Conservation (phyloP, 306 rosid species). For the Sesbania bispinosa region DNA sequence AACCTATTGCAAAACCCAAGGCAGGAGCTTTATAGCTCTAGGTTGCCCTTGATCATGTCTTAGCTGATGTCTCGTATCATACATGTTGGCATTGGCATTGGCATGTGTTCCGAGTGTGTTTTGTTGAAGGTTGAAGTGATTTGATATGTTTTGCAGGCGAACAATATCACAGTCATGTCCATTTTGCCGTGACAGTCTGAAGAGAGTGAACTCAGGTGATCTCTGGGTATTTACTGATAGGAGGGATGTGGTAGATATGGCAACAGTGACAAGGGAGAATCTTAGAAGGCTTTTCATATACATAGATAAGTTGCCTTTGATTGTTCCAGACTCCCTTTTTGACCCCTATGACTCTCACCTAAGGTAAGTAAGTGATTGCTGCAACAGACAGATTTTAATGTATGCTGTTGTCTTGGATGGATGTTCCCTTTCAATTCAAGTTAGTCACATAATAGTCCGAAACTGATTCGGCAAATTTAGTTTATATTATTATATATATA, state of each 20-base stretch:
- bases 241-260: slow-evolving; percentile 81
- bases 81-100: too few species aligned
- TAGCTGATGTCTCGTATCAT: neutral
- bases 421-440: slow-evolving; percentile 28
- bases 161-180: slow-evolving; percentile 88
- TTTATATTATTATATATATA: slow-evolving; percentile 20
- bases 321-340: slow-evolving; percentile 79
- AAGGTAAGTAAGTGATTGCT: slow-evolving; percentile 52
- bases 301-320: slow-evolving; percentile 81
- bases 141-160: slow-evolving; percentile 55
- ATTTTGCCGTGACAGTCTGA: slow-evolving; percentile 89
- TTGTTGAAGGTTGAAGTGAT: neutral
- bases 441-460: slow-evolving; percentile 32
- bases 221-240: slow-evolving; percentile 84
- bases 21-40: neutral
- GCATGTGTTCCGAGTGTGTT: neutral
- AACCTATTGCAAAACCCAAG: too few species aligned
- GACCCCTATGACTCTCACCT: slow-evolving; percentile 86
- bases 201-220: slow-evolving; percentile 87
- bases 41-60: neutral
- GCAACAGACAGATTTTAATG: slow-evolving; percentile 32
- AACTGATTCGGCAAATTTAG: slow-evolving; percentile 37
- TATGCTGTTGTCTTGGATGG: slow-evolving; percentile 39
- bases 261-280: slow-evolving; percentile 80
- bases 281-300: slow-evolving; percentile 82